Evolutionary conservation across 2,329 filamentous ascomycete species (phyloP).

Genomic region (Didymella pomorum): DNA sequence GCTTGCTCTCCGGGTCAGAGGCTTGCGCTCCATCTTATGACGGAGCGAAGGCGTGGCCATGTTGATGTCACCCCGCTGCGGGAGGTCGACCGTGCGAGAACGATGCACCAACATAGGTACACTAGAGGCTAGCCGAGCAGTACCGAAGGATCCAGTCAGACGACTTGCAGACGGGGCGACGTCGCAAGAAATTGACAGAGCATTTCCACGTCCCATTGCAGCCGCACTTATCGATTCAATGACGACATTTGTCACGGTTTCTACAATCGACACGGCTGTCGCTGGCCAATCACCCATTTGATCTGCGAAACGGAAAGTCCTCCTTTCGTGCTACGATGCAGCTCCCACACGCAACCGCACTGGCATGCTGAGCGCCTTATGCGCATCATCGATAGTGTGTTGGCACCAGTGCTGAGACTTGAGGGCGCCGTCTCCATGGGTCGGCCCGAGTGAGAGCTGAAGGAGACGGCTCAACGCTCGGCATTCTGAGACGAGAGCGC

Average conservation of each 20-base stretch:
- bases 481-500: neutral
- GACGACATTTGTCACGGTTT: neutral
- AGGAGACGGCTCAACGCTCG: neutral
- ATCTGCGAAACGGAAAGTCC: too few relatives aligned
- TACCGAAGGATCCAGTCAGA: slow-evolving; percentile 3
- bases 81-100: slow-evolving; percentile 1
- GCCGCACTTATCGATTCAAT: neutral
- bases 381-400: slow-evolving; percentile 4
- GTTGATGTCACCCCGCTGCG: neutral
- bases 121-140: slow-evolving; percentile 1
- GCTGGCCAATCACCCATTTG: neutral
- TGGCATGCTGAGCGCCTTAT: neutral
- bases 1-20: neutral
- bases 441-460: slow-evolving; percentile 1
- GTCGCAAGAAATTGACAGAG: neutral
- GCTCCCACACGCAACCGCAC: neutral
- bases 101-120: neutral
- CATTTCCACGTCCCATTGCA: neutral
- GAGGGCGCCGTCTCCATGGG: neutral
- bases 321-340: too few relatives aligned
- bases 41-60: neutral
- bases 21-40: neutral
- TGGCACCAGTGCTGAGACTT: neutral
- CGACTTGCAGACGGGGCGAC: neutral
- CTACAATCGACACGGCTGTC: neutral